Base-by-base conservation (phyloP, 768 basidiomycete species). In the Termitomyces sp. region DNA sequence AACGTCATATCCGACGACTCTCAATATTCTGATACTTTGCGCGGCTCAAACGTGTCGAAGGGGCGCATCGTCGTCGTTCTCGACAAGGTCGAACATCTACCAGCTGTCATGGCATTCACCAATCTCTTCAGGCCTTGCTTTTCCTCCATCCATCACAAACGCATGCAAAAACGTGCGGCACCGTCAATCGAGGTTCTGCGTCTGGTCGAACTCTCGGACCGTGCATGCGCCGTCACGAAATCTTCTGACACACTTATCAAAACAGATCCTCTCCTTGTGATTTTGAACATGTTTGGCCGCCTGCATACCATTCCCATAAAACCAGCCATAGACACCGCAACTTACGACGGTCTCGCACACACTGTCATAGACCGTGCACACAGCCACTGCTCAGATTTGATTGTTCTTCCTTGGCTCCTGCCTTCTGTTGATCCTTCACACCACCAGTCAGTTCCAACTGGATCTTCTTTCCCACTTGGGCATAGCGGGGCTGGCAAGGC, bases 21-120 rank as follows among this genome's bases (percentile, higher is more conserved):
- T 28, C 21, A 23, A 21, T 23, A 33, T 4, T 50, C 17, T 37
- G n/a, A 28, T 11, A 17, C 5, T 40, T n/a, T 6, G 17, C 63
- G 67, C 6, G 76, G 70, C 50, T 38, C 60, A 26, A 10, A 17
- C 5, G 37, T 31, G 17, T 54, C 23, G 6, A 60, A 57, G 45
- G 31, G 57, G 19, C 79, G 84, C 12, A 90, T 95, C 71, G 86
- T 88, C 0, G 82, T 98, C 57, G 84, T 98, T 17, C 78, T 98
- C 23, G 94, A 96, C 68, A 91, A 85, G 67, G 74, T 95, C 48
- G 96, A 97, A 63, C 90, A 94, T 67, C 67, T 98, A 0, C 87
- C 94, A 0, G 82, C 88, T 5, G 85, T 91, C 72, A 95, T 99
- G 93, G 83, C 90, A 0, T 73, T 99, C 55, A 83, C 90, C 0